Base-by-base conservation (phyloP, 805 yeast species). In the Suhomyces sp. region DNA sequence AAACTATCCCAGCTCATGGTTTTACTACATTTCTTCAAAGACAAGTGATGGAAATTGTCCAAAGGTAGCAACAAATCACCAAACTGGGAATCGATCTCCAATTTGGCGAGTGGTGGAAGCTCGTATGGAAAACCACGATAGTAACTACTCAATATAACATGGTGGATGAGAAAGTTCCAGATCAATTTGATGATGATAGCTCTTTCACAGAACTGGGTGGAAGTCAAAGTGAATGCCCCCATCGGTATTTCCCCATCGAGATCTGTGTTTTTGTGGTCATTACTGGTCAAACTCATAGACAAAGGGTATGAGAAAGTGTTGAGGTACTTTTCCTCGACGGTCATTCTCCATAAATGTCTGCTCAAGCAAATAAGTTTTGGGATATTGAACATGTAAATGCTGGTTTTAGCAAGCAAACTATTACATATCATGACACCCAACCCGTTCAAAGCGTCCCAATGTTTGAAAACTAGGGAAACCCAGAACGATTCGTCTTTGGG, bases 401-500 rank as follows among this genome's bases (percentile, higher is more conserved):
- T 48, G 1, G 59, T 53, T 13, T 59, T 61, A 7, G 59, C 47
- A 13, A 59, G 43, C 47, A 68, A 56, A n/a, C 56, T 48, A 33
- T 56, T 62, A 27, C 63, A 57, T 13, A 64, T 45, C 6, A 67
- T 46, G 58, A 66, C 60, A 8, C 69, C 71, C 33, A 66, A 55
- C 20, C 63, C 63, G 45, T 62, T 62, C 27, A 67, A 59, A 31
- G 58, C 56, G 52, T 67, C 69, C 66, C 63, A 60, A 50, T 49
- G 57, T 41, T 58, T 57, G 48, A 53, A 53, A 27, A 57, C 57
- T 2, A 55, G 56, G 15, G 46, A 50, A 13, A 66, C 48, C 71
- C 72, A 68, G 39, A 49, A 50, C 3, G 47, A 25, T 37, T 67
- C 68, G 43, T 57, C 58, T 10, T 35, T 47, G 2, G 24, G 29